phyloP scores from a whole-genome alignment of 2,329 filamentous ascomycete species.

The Colletotrichum graminicola region DNA sequence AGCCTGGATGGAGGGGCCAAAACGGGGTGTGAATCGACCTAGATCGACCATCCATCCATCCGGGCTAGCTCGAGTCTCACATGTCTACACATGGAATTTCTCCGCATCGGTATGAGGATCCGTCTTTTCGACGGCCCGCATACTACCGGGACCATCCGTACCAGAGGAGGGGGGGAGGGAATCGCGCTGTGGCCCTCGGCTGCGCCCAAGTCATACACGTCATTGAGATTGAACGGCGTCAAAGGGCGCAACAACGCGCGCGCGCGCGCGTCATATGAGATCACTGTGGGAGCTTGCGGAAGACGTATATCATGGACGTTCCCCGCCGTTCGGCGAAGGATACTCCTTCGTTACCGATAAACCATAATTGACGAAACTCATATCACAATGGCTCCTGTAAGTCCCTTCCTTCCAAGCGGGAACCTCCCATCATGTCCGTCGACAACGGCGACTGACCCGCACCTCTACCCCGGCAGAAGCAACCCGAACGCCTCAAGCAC shows the following conservation, averaged over 20 bases:
- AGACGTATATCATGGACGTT: neutral
- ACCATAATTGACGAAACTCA: neutral
- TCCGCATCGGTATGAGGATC: conserved; percentile 7
- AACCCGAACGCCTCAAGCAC: conserved; percentile 40
- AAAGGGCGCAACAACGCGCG: conserved; percentile 4
- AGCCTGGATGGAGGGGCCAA: neutral
- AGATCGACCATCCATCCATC: neutral
- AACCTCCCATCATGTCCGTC: neutral
- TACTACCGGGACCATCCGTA: conserved; percentile 20
- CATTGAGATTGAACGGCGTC: conserved; percentile 39
- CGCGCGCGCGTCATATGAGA: conserved; percentile 2
- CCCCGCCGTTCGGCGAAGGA: neutral
- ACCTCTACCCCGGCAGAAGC: conserved; percentile 9
- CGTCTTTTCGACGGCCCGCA: neutral
- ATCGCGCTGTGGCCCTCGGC: conserved; percentile 16
- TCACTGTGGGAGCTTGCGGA: neutral
- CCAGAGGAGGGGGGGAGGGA: neutral
- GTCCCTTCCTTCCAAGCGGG: neutral
- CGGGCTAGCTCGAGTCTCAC: conserved; percentile 18
- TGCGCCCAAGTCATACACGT: conserved; percentile 39
- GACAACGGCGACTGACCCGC: conserved; percentile 1
- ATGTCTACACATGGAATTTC: conserved; percentile 8
- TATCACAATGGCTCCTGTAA: conserved; percentile 35
- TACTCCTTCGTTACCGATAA: rapidly evolving
- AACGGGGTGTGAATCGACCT: neutral